Evolutionary conservation across 2,329 filamentous ascomycete species (phyloP), one percentile per base, ranked within the genome.

Genomic region (Emmonsiellopsis sp.): DNA sequence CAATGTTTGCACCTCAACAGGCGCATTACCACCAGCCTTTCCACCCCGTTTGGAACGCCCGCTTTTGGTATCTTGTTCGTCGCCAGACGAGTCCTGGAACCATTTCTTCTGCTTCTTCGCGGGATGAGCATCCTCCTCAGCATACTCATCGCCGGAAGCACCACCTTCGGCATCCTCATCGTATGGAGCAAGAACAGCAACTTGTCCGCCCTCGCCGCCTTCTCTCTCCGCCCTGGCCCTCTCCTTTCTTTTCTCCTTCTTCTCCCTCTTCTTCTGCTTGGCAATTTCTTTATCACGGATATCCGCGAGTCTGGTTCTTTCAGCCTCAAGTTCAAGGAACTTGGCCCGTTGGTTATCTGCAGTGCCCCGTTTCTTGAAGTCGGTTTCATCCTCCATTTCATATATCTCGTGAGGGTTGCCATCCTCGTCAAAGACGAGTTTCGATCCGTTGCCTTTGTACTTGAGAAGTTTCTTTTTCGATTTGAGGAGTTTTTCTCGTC

Each of bases 401-500:
- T 97, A 96, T 11, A 94, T 69, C 57, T 87, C 82, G 68, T 93
- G 90, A 2, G 90, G 78, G 57, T 87, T 84, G 61, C 91, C 92
- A 34, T 96, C 89, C 47, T 95, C 91, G 71, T 97, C 92, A 68
- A 92, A 98, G 5, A 96, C 79, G 6, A 96, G 74, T 67, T 93
- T 95, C 42, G 82, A 85, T 10, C 88, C 87, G 65, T 86, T 87
- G 65, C 89, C 88, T 76, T 90, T 94, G 76, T 88, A 87, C 67
- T 95, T 93, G 65, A 89, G 80, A 59, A 96, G 81, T 71, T 94
- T 87, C 78, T 95, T 95, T 78, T 96, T 97, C 17, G 88, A 94
- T 64, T 86, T 86, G 59, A 97, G 81, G n/a, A 95, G 80, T 74
- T 96, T 97, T 72, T 95, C 92, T 60, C 90, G 85, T 27, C 93